Evolutionary conservation across 1,284 basidiomycete genomes (phyloP).

Genomic region (Puccinia brachypodii): DNA sequence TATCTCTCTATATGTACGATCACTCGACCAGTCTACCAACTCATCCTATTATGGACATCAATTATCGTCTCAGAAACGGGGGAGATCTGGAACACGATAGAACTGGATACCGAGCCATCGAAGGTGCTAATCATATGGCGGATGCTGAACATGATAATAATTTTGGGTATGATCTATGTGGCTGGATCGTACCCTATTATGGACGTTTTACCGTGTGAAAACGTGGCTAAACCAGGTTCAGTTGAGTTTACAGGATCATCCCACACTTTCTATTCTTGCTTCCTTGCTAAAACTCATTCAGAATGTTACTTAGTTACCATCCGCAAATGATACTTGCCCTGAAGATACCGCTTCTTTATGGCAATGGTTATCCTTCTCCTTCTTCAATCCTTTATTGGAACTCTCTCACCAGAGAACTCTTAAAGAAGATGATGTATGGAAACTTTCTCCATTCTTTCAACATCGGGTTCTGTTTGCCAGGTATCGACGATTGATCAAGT

Average conservation of each 20-base stretch:
- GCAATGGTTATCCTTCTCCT: constrained; percentile 44
- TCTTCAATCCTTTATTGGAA: constrained; percentile 49
- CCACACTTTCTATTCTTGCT: neutral
- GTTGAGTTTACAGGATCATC: constrained; percentile 29
- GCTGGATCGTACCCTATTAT: constrained; percentile 38
- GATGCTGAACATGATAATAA: neutral
- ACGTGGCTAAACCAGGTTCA: constrained; percentile 37
- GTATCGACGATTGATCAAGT: constrained; percentile 21
- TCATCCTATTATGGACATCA: constrained; percentile 38
- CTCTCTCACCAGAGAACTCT: constrained; percentile 56
- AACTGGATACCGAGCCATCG: neutral
- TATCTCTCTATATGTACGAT: constrained; percentile 22
- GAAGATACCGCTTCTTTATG: constrained; percentile 38
- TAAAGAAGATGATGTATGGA: constrained; percentile 42
- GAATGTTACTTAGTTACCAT: neutral
- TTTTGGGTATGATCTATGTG: constrained; percentile 10
- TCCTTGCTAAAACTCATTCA: neutral
- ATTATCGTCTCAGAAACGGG: neutral
- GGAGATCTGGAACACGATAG: neutral
- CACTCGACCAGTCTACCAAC: constrained; percentile 20
- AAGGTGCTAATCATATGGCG: constrained; percentile 9
- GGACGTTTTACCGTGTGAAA: constrained; percentile 18
- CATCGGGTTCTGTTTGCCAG: constrained; percentile 23
- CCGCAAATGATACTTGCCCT: constrained; percentile 57
- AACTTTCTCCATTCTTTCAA: constrained; percentile 47